Evolutionary conservation across 208 protist species (phyloP).

Genomic region (Phytomonas sp.): DNA sequence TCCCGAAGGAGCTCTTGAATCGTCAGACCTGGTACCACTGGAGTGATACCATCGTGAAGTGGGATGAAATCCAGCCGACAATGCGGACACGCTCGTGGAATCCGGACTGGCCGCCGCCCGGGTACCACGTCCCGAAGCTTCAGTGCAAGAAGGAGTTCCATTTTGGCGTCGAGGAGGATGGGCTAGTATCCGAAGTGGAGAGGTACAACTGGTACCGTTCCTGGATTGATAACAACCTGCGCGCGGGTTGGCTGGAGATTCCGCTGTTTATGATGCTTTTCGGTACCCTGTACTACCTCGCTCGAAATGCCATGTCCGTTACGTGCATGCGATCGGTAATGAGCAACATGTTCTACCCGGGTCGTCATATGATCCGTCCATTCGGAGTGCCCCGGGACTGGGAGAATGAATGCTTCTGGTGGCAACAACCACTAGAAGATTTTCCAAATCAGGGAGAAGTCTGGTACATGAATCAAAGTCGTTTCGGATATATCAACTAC

Average conservation of each 20-base stretch:
- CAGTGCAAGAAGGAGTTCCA: constrained; percentile 82
- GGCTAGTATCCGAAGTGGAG: constrained; percentile 74
- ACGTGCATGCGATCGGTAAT: constrained; percentile 54
- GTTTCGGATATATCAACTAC: constrained; percentile 80
- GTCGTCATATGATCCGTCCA: constrained; percentile 51
- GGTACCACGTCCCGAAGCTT: constrained; percentile 75
- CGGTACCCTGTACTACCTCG: constrained; percentile 39
- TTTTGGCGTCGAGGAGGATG: constrained; percentile 78
- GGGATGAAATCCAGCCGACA: constrained; percentile 81
- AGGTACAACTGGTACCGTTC: constrained; percentile 83
- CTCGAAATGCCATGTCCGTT: constrained; percentile 52
- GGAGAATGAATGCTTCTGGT: constrained; percentile 71
- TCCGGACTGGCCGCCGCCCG: constrained; percentile 80
- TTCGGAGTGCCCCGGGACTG: constrained; percentile 75
- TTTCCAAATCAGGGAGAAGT: constrained; percentile 80
- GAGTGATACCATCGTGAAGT: constrained; percentile 76
- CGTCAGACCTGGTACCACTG: constrained; percentile 87
- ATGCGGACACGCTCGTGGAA: constrained; percentile 82
- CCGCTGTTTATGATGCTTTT: constrained; percentile 64
- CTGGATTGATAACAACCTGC: constrained; percentile 81
- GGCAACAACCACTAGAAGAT: constrained; percentile 80
- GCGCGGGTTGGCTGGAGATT: constrained; percentile 68
- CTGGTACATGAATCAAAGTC: constrained; percentile 65
- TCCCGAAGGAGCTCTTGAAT: constrained; percentile 84
- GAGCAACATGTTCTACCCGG: constrained; percentile 83